Percentiles rank a stretch among this genome's conserved stretches.
Conservation (phyloP, 2,329 filamentous ascomycete genomes). For the Cladobotryum protrusum region DNA sequence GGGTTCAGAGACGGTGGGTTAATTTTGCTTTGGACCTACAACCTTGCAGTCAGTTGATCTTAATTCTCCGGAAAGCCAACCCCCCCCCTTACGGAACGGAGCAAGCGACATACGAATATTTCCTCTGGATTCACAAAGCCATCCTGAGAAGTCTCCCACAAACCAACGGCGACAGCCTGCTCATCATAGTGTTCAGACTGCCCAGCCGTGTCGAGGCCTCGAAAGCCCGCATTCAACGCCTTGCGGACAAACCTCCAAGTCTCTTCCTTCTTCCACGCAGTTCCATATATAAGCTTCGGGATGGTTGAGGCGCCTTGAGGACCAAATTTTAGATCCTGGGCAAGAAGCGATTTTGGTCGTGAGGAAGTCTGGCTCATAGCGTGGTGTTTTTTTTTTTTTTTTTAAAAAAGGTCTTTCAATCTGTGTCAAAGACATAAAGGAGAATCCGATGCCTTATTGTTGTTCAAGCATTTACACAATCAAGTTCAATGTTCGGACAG, state of each 20-base stretch:
- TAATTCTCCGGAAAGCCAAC: too few relatives aligned
- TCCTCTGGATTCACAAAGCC: constrained; percentile 51
- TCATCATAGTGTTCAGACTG: constrained; percentile 77
- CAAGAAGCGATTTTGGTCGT: constrained; percentile 19
- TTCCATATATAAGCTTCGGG: constrained; percentile 64
- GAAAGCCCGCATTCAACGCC: constrained; percentile 64
- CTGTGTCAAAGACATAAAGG: too few relatives aligned
- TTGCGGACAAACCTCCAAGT: constrained; percentile 62
- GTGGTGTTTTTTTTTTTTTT: too few relatives aligned
- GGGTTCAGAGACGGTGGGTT: constrained; percentile 46
- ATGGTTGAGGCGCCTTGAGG: constrained; percentile 31
- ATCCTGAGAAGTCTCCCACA: constrained; percentile 54
- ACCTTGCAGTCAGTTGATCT: not conserved
- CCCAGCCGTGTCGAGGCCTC: constrained; percentile 69
- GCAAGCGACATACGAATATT: constrained; percentile 50
- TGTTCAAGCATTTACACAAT: too few relatives aligned
- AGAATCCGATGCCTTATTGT: too few relatives aligned
- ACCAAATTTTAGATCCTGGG: constrained; percentile 29
- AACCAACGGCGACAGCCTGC: constrained; percentile 59
- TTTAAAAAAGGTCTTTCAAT: too few relatives aligned
- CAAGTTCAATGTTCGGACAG: too few relatives aligned
- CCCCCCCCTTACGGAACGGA: not conserved
- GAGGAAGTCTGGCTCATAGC: too few relatives aligned
- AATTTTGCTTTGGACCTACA: constrained; percentile 76
- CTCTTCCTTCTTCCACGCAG: constrained; percentile 74